phyloP scores from a whole-genome alignment of 495 filamentous ascomycete genomes.

The Aspergillus wentii region DNA sequence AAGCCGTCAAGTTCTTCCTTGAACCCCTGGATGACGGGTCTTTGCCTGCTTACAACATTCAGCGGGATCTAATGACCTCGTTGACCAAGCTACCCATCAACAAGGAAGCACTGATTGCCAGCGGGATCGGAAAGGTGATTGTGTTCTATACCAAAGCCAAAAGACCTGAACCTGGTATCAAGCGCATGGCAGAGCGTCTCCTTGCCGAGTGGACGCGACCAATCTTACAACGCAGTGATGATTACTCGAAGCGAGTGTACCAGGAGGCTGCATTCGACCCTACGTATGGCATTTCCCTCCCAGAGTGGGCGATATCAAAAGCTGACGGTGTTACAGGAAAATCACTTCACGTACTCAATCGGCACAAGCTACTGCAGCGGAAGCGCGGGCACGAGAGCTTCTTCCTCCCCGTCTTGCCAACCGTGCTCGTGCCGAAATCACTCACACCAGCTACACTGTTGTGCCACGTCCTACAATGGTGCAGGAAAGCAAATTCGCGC shows the following conservation, averaged over 20 bases:
- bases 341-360: slow-evolving; percentile 42
- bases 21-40: slow-evolving; percentile 91
- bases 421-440: slow-evolving; percentile 63
- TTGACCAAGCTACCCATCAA: slow-evolving; percentile 77
- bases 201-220: slow-evolving; percentile 93
- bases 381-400: slow-evolving; percentile 64
- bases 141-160: slow-evolving; percentile 96
- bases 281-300: slow-evolving; percentile 32
- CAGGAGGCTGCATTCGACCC: slow-evolving; percentile 54
- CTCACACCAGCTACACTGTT: slow-evolving; percentile 75
- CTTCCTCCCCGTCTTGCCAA: slow-evolving; percentile 66
- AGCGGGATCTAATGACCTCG: slow-evolving; percentile 84
- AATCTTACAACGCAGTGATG: slow-evolving; percentile 88
- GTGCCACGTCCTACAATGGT: slow-evolving; percentile 61
- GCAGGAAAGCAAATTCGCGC: slow-evolving; percentile 45
- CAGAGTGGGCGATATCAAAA: slow-evolving; percentile 10
- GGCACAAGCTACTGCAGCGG: slow-evolving; percentile 49
- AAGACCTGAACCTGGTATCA: slow-evolving; percentile 78
- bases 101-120: slow-evolving; percentile 83
- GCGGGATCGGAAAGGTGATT: slow-evolving; percentile 91
- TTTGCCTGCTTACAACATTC: slow-evolving; percentile 92
- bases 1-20: slow-evolving; percentile 93
- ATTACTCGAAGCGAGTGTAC: slow-evolving; percentile 76
- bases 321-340: slow-evolving; percentile 32
- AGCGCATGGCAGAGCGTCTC: slow-evolving; percentile 85